phyloP scores from a whole-genome alignment of 1,284 basidiomycete genomes.

The Heterobasidion irregulare region DNA sequence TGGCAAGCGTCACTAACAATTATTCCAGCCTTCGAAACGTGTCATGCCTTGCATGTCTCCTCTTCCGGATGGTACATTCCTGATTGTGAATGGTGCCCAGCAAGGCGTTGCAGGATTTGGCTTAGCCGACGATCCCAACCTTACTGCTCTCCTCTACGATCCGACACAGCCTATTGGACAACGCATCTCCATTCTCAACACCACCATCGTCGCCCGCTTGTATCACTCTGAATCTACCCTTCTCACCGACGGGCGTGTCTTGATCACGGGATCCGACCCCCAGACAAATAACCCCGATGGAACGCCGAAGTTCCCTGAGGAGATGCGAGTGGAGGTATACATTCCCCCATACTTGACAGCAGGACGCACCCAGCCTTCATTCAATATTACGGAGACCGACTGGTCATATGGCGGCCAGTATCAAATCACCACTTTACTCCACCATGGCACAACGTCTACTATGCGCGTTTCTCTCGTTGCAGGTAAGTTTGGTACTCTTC shows the following conservation, averaged over 20 bases:
- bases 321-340: slow-evolving; percentile 71
- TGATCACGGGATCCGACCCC: slow-evolving; percentile 71
- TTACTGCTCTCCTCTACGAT: slow-evolving; percentile 60
- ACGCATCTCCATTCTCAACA: slow-evolving; percentile 57
- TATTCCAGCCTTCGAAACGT: slow-evolving; percentile 54
- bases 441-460: slow-evolving; percentile 45
- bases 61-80: slow-evolving; percentile 65
- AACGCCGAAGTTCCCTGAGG: slow-evolving; percentile 44
- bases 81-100: slow-evolving; percentile 63
- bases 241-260: slow-evolving; percentile 59
- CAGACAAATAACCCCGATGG: slow-evolving; percentile 34
- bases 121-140: slow-evolving; percentile 55
- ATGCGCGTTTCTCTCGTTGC: slow-evolving; percentile 58
- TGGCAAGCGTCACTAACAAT: too few species aligned
- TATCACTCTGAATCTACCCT: slow-evolving; percentile 74
- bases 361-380: slow-evolving; percentile 49
- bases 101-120: slow-evolving; percentile 71
- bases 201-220: slow-evolving; percentile 71
- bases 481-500: slow-evolving; percentile 27
- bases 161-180: slow-evolving; percentile 49
- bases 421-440: slow-evolving; percentile 44
- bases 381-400: slow-evolving; percentile 47
- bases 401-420: slow-evolving; percentile 49
- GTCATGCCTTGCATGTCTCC: slow-evolving; percentile 70
- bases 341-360: slow-evolving; percentile 63